Evolutionary conservation across 192 early-diverging fungal species (phyloP), one percentile per base, ranked within the genome.

Genomic region (Gaertneriomyces sp.): DNA sequence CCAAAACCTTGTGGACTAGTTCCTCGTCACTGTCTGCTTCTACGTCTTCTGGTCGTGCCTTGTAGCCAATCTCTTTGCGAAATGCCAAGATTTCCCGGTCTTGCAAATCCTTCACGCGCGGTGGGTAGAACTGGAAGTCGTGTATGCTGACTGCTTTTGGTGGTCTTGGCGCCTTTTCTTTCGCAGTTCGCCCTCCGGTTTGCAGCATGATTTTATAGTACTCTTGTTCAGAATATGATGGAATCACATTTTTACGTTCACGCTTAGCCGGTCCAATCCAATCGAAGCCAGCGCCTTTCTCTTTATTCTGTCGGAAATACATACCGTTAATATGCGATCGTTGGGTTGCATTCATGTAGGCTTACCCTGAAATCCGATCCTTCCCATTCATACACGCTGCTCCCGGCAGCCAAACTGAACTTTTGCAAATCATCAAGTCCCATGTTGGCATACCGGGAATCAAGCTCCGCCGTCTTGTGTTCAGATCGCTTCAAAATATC

Each of bases 261-360:
- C 95, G 82, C 75, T 99, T 96, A 40, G 91, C 88, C 0, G 95
- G 96, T 61, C 91, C 89, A 54, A 98, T 92, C 96, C 96, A 99
- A 54, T 61, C 71, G 17, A 90, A 80, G n/a, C 85, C 78, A 42
- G 72, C 74, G 9, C 76, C 78, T 33, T 33, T 33, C 33, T 81
- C 81, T 42, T 79, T 74, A 45, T 75, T 71, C 55, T 66, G 46
- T 11, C 44, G 25, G 25, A 33, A 2, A 6, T 38, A 11, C 7
- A 6, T 59, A 9, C 38, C 6, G n/a, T 12, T 9, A 5, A 4
- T 61, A 19, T 14, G 9, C 3, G 3, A 14, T 1, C 39, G 1
- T 33, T 39, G 38, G 10, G 60, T 64, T 57, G 38, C 5, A 57
- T 39, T 57, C 7, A 9, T 3, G n/a, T 53, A 11, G 41, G 17